Base-by-base conservation (phyloP, 2,329 filamentous ascomycete species). In the Ophiosphaerella narmari region DNA sequence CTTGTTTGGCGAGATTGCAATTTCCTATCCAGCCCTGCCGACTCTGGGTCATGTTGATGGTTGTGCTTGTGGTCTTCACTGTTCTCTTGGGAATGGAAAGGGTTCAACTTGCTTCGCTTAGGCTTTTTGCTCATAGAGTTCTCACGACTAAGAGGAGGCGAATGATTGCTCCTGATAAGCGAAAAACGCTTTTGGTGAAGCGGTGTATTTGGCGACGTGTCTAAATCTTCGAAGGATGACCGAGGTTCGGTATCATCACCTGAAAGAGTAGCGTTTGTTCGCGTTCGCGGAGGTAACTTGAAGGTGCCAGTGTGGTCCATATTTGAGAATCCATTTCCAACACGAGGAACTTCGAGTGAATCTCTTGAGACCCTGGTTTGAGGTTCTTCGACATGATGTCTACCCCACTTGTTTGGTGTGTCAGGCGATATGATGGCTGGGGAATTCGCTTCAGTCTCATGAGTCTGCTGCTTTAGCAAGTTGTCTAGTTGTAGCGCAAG, bases 401-500 rank as follows among this genome's bases (percentile, higher is more conserved):
- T 57, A 16, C 72, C 73, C 70, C 73, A 75, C 41, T 74, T 74
- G 48, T 75, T 64, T 7, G 72, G 70, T 1, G 72, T 74, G 52
- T 78, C 77, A 33, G 75, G 75, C 2, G 77, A 77, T 4, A 71
- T 59, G 2, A 73, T 45, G 7, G 72, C 65, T 5, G 75, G 72
- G 3, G 76, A 71, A 4, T 66, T 66, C 7, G 56, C 46, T 40
- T 73, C 65, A 8, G 63, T 52, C n/a, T 68, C 71, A 49, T 62
- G 65, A n/a, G 72, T 70, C 36, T 79, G 75, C 39, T 74, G 68
- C 39, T 75, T 73, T 43, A 80, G 71, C 55, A 79, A 62, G 9
- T 69, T 59, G 39, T 73, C 68, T 67, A 80, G 74, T 41, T 77
- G 77, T 21, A 75, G 63, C 44, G 77, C 75, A 18, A 81, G 65